These are phyloP conservation scores for Leptographium galeiforme DNA, from an alignment of 2,329 filamentous ascomycete genomes.

Conservation along the genomic window DNA sequence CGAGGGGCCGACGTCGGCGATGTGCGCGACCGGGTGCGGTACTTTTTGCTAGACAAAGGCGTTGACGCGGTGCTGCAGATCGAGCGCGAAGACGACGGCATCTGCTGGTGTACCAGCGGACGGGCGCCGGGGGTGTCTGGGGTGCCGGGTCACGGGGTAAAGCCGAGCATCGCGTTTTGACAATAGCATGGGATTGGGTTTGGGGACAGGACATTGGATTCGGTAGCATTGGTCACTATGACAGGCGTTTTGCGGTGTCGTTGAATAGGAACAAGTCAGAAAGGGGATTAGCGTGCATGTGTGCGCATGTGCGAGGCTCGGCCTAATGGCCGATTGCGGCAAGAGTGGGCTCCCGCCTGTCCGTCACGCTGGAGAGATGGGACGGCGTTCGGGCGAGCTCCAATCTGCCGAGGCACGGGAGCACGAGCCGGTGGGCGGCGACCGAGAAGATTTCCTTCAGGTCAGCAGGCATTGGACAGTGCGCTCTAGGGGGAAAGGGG, in stretches of 20 bases:
- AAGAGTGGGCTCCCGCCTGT: not conserved
- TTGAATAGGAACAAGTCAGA: no score
- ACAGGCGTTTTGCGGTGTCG: not conserved
- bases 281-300: no score
- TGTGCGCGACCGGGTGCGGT: slow-evolving; percentile 61
- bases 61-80: slow-evolving; percentile 82
- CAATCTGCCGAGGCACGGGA: slow-evolving; percentile 10
- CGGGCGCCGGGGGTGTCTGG: slow-evolving; percentile 15
- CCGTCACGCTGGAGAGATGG: not conserved
- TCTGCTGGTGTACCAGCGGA: slow-evolving; percentile 45
- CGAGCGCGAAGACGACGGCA: slow-evolving; percentile 64
- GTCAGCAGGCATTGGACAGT: not conserved
- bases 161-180: slow-evolving; percentile 15
- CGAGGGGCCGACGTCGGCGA: slow-evolving; percentile 65
- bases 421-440: not conserved
- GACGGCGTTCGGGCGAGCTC: not conserved
- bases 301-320: no score
- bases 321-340: not conserved
- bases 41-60: slow-evolving; percentile 55
- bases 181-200: not conserved
- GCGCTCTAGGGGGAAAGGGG: not conserved
- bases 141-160: slow-evolving; percentile 6
- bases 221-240: not conserved
- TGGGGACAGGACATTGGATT: not conserved
- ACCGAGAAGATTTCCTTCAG: not conserved